Percentiles rank a stretch among this genome's conserved stretches.
These are phyloP conservation scores for Cryphonectria parasitica DNA, from an alignment of 2,329 filamentous ascomycete genomes.

Conservation along the genomic window DNA sequence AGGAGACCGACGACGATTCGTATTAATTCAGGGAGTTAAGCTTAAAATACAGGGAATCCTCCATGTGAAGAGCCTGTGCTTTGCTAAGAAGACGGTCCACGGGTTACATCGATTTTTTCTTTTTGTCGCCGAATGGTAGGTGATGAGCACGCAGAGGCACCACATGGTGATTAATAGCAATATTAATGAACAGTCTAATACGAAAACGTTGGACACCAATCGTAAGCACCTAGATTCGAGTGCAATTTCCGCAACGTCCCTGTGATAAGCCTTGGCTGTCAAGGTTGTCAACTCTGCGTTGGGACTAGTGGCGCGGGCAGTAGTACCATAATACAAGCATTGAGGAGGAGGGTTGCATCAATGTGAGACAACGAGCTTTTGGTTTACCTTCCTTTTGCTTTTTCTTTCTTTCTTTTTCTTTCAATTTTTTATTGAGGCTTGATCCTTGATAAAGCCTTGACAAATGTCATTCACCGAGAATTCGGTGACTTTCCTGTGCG, in stretches of 20 bases:
- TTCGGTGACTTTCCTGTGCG: background rate
- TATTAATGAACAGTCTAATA: background rate
- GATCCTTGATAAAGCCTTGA: background rate
- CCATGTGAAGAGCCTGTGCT: background rate
- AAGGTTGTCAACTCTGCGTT: background rate
- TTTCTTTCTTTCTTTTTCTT: background rate
- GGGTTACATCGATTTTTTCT: background rate
- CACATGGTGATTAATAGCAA: background rate
- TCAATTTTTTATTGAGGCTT: conserved; percentile 5
- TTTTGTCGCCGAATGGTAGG: background rate
- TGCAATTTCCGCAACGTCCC: background rate
- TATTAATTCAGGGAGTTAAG: background rate
- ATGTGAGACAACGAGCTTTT: background rate
- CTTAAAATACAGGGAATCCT: background rate
- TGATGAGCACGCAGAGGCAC: background rate
- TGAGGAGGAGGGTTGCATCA: background rate
- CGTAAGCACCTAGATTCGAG: background rate
- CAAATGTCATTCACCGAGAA: background rate
- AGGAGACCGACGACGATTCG: background rate
- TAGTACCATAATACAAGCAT: background rate
- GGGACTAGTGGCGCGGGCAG: background rate
- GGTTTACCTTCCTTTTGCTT: background rate
- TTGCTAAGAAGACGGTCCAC: background rate
- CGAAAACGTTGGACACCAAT: background rate
- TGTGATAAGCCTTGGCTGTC: background rate